Base-by-base conservation (phyloP, 441 rosid genomes). In the Adansonia grandidieri region DNA sequence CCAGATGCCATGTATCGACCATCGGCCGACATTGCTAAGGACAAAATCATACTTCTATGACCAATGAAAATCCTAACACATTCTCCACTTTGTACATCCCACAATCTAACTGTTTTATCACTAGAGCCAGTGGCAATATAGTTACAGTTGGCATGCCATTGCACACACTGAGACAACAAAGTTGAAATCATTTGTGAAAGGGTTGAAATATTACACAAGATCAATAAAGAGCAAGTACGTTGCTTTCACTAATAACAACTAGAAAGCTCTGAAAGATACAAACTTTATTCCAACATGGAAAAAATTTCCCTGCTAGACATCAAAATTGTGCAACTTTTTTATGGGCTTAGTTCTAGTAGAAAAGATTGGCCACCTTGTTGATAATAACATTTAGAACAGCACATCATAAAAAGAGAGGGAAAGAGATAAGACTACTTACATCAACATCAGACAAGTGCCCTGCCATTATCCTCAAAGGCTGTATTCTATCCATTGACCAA, bases 391-490 rank as follows among this genome's bases (percentile, higher is more conserved):
- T 22, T 14, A 50, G 20, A 20, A 61, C 69, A 60, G 10, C 44
- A 72, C 50, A 24, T 42, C 73, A 70, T 50, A 66, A 7, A 73
- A 68, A 62, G 78, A 71, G 62, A 79, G 75, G 74, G 40, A 79
- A 78, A 80, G 82, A 75, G 22, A 14, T 11, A 71, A 66, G 73
- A 69, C 24, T 66, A 73, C 98, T 89, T 83, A 93, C 99, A 85
- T 95, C 98, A 70, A 95, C 98, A 86, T 97, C 99, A 77, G 98
- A 97, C 62, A 97, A 84, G 86, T 97, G 98, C 62, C 99, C 98
- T 73, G 98, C 99, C 96, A 93, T 88, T 83, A 95, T 92, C 74
- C 99, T 88, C 81, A 92, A 82, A 80, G 98, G 98, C 80, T 91
- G 98, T 79, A 92, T 88, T 87, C 93, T 87, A 77, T 95, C 98